These are phyloP conservation scores for Capsella rubella DNA, from an alignment of 441 rosid species.

Conservation along the genomic window DNA sequence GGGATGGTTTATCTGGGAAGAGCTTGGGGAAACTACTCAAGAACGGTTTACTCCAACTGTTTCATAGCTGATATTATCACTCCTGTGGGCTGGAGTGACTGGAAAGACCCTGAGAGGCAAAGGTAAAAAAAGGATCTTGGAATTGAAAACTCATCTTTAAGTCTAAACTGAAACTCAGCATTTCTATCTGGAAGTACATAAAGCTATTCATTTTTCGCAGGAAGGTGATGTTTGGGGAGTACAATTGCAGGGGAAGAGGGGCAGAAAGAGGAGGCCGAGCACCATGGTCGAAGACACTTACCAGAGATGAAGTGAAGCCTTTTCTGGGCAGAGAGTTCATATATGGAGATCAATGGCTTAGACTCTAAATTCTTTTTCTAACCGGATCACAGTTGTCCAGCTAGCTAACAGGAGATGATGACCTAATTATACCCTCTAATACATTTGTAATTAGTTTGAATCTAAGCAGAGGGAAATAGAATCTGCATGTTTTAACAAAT, in stretches of 20 bases:
- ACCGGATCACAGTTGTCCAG: not conserved
- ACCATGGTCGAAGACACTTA: conserved; percentile 73
- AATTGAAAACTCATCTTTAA: conserved; percentile 14
- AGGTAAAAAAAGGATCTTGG: conserved; percentile 46
- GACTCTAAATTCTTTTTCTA: conserved; percentile 45
- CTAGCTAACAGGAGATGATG: conserved; percentile 39
- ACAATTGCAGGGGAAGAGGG: conserved; percentile 77
- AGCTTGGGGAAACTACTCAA: conserved; percentile 94
- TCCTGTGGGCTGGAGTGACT: conserved; percentile 94
- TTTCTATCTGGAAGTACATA: conserved; percentile 16
- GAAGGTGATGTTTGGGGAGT: conserved; percentile 80
- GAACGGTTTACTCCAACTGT: conserved; percentile 77
- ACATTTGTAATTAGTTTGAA: conserved; percentile 39
- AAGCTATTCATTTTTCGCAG: conserved; percentile 46
- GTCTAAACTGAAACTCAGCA: not conserved
- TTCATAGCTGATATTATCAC: conserved; percentile 60
- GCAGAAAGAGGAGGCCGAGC: conserved; percentile 65
- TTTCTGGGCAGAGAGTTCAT: conserved; percentile 70
- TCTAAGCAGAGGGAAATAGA: conserved; percentile 11
- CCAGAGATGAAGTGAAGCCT: conserved; percentile 57
- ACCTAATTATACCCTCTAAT: conserved; percentile 23
- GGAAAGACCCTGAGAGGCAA: conserved; percentile 66
- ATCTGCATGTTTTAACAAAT: conserved; percentile 17
- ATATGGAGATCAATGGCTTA: conserved; percentile 81
- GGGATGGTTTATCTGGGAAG: conserved; percentile 81